Base-by-base conservation (phyloP, 2,329 filamentous ascomycete genomes). In the Eutypella sp. region DNA sequence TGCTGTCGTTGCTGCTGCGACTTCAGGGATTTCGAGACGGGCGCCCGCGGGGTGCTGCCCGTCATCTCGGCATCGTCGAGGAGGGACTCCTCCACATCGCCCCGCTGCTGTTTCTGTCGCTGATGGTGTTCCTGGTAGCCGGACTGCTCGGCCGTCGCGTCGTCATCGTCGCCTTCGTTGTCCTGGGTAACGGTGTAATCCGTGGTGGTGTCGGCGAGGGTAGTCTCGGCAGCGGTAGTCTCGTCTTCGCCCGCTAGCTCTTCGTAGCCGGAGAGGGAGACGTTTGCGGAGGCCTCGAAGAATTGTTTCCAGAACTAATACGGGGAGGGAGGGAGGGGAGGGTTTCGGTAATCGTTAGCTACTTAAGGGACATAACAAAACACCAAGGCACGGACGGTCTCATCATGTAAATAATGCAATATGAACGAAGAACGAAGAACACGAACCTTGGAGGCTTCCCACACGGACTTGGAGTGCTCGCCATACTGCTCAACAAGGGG, bases 231-330 rank as follows among this genome's bases (percentile, higher is more conserved):
- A 2, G 60, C 72, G 40, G 66, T 71, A 46, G 60, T 76, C 59
- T 78, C 81, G n/a, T 86, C 83, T 2, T 75, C 72, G 43, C 79
- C 82, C 13, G 81, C 81, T 19, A 83, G 76, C 61, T 95, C 91
- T 63, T 96, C 92, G 66, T 99, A 96, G 23, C 91, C 90, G 0
- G 90, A 96, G 10, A 99, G 79, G 10, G 92, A 96, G 22, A 99
- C 92, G 60, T 99, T 97, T 64, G 93, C 93, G 40, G 91, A 96
- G 29, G 93, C 90, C 70, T 99, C 93, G 68, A 99, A 99, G 74
- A 99, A 99, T 73, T 97, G 91, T 69, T 99, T 99, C 93, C 93
- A 99, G 69, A 99, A 99, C 87, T 95, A 23, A 1, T 6, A 11
- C 10, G 7, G 4, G 29, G 9, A 27, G 51, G 11, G 49, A 47